A percentile compares a stretch with the other conserved stretches of the same genome.
Evolutionary conservation across 805 yeast genomes (phyloP).

Genomic region (Hagleromyces aurorensis): DNA sequence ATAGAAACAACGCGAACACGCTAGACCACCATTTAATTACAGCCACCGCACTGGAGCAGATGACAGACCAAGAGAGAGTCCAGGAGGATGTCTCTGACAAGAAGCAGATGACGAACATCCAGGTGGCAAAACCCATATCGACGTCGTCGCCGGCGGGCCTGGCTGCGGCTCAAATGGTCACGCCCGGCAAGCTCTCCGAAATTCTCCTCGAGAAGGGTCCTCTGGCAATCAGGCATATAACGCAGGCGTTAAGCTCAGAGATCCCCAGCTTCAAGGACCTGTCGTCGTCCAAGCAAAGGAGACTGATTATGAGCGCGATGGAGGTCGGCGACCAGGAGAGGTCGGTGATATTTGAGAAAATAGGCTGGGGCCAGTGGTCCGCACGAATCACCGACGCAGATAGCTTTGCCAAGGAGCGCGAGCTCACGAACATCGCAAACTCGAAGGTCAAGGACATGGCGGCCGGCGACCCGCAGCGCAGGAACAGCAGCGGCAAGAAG

Average conservation of each 20-base stretch:
- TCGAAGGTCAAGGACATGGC: slow-evolving; percentile 39
- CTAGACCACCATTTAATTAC: too few species aligned
- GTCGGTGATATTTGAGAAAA: slow-evolving; percentile 72
- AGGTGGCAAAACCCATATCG: slow-evolving; percentile 38
- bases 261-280: slow-evolving; percentile 74
- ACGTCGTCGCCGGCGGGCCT: slow-evolving; percentile 85
- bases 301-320: slow-evolving; percentile 83
- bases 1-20: too few species aligned
- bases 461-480: slow-evolving; percentile 21
- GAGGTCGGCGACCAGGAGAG: slow-evolving; percentile 55
- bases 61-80: too few species aligned
- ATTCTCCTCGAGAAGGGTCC: slow-evolving; percentile 73
- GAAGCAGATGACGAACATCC: too few species aligned
- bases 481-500: slow-evolving; percentile 26
- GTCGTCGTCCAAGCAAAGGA: slow-evolving; percentile 79
- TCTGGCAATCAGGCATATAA: slow-evolving; percentile 81
- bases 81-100: too few species aligned
- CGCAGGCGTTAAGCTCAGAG: slow-evolving; percentile 64
- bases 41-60: too few species aligned
- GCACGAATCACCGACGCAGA: slow-evolving; percentile 45
- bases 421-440: slow-evolving; percentile 33
- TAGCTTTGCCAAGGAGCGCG: slow-evolving; percentile 35
- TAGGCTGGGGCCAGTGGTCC: slow-evolving; percentile 97
- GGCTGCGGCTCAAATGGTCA: slow-evolving; percentile 79
- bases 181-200: slow-evolving; percentile 67